Evolutionary conservation across 306 rosid species (phyloP).

Genomic region (Castanea mollissima): DNA sequence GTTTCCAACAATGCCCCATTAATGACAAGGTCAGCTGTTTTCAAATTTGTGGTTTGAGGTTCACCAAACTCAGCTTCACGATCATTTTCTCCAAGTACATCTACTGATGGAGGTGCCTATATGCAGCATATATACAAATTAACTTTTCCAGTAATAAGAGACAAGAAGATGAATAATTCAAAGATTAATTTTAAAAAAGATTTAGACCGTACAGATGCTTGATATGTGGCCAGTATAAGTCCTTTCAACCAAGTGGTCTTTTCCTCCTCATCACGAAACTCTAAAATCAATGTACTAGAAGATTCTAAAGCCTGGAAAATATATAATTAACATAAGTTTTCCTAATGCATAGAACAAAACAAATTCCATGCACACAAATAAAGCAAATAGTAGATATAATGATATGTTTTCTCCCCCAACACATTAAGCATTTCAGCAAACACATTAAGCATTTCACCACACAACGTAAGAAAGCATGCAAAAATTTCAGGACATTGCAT

Average conservation of each 20-base stretch:
- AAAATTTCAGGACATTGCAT: background rate
- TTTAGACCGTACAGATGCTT: constrained; percentile 75
- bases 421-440: background rate
- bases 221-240: constrained; percentile 87
- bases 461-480: background rate
- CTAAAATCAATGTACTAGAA: constrained; percentile 88
- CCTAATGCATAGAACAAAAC: background rate
- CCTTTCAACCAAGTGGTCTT: constrained; percentile 73
- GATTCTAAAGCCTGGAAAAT: constrained; percentile 73
- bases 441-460: background rate
- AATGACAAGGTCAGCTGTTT: constrained; percentile 73
- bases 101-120: constrained; percentile 70
- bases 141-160: constrained; percentile 4
- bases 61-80: constrained; percentile 36
- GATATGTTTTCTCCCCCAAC: background rate
- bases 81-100: constrained; percentile 48
- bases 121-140: constrained; percentile 29
- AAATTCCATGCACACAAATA: constrained; percentile 9
- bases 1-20: constrained; percentile 82
- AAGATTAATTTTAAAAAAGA: constrained; percentile 1
- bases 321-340: background rate
- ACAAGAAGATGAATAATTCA: constrained; percentile 10
- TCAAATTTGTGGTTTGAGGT: constrained; percentile 36
- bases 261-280: constrained; percentile 67
- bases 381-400: background rate